Conservation (phyloP, 371 early-diverging fungal species). For the Mucor irregularis region DNA sequence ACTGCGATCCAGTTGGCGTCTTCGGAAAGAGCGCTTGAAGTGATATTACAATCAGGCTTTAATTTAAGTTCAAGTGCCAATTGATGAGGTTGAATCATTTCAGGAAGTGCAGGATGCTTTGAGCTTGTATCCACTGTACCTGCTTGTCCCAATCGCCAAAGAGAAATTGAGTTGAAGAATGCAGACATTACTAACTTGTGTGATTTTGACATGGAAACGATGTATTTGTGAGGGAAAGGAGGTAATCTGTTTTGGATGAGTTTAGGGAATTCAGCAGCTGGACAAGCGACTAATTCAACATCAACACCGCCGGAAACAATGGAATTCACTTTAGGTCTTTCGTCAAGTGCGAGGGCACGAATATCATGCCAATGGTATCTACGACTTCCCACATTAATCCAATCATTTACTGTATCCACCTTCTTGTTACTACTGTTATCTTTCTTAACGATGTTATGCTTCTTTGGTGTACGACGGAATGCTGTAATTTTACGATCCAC, state of each 20-base stretch:
- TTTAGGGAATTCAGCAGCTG: conserved; percentile 66
- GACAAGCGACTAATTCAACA: conserved; percentile 69
- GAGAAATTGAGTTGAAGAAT: conserved; percentile 60
- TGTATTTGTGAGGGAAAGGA: conserved; percentile 77
- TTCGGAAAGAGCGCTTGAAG: conserved; percentile 76
- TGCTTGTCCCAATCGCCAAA: conserved; percentile 80
- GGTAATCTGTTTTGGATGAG: conserved; percentile 71
- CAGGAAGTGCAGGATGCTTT: conserved; percentile 31
- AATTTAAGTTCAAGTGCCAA: conserved; percentile 65
- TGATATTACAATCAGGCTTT: conserved; percentile 63
- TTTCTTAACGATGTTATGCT: conserved; percentile 11
- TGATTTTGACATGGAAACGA: conserved; percentile 66
- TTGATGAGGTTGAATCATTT: conserved; percentile 64
- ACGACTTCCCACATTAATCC: conserved; percentile 79
- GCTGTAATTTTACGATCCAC: conserved; percentile 88
- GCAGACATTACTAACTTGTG: conserved; percentile 62
- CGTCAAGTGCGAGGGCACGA: conserved; percentile 77
- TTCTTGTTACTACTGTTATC: conserved; percentile 16
- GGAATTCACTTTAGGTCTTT: conserved; percentile 57
- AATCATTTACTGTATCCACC: conserved; percentile 32
- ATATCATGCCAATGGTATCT: conserved; percentile 94
- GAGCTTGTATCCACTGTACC: conserved; percentile 16
- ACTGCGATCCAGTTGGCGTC: conserved; percentile 86
- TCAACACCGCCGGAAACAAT: conserved; percentile 88
- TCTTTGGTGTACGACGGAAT: conserved; percentile 51